These are phyloP conservation scores for Aspergillus affinis DNA, from an alignment of 495 filamentous ascomycete genomes.

Conservation along the genomic window DNA sequence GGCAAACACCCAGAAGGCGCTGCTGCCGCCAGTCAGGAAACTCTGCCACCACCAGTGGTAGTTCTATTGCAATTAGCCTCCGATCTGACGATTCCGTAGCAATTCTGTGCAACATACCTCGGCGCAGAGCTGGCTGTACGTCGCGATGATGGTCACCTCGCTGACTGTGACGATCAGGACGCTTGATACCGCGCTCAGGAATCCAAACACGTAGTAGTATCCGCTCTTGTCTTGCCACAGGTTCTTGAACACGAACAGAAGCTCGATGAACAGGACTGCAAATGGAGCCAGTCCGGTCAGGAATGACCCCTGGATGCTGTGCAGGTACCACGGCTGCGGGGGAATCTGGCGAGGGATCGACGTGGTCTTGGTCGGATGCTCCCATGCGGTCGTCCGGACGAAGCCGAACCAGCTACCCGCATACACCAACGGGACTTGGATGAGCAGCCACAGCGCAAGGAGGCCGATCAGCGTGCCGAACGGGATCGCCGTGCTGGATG, in stretches of 20 bases:
- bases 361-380: constrained; percentile 84
- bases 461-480: constrained; percentile 81
- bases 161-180: constrained; percentile 79
- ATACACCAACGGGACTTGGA: constrained; percentile 89
- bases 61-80: constrained; percentile 53
- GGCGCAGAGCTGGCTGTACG: constrained; percentile 81
- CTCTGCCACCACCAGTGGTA: constrained; percentile 97
- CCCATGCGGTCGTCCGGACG: constrained; percentile 66
- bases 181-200: constrained; percentile 71
- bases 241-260: constrained; percentile 89
- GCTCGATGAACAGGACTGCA: constrained; percentile 89
- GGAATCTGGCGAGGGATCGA: constrained; percentile 74
- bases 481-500: constrained; percentile 86
- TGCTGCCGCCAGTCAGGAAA: constrained; percentile 79
- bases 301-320: constrained; percentile 58
- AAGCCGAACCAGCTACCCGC: constrained; percentile 80
- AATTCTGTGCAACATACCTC: constrained; percentile 56
- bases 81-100: background rate
- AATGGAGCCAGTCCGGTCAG: constrained; percentile 86
- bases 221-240: constrained; percentile 91
- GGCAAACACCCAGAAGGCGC: constrained; percentile 79
- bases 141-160: constrained; percentile 86
- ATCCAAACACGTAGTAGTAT: constrained; percentile 95
- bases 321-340: constrained; percentile 76
- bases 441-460: constrained; percentile 79